Conservation (phyloP, 305 asterid species). For the Stenogyne calaminthoides region DNA sequence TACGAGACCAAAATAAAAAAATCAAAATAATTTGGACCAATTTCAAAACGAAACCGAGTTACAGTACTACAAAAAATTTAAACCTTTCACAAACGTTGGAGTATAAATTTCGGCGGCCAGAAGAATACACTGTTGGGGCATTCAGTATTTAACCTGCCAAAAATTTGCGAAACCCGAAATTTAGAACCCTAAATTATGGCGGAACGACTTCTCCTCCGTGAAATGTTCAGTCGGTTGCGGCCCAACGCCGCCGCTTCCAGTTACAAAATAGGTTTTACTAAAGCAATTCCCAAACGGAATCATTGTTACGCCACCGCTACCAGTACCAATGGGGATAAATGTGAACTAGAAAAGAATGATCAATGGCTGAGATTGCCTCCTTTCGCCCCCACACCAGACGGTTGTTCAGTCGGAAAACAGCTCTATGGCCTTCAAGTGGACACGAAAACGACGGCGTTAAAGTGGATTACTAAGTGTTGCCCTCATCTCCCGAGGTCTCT, state of each 20-base stretch:
- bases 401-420: constrained; percentile 52
- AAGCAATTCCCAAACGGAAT: constrained; percentile 16
- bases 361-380: constrained; percentile 72
- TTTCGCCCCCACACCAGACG: constrained; percentile 55
- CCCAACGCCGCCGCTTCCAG: constrained; percentile 33
- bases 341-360: constrained; percentile 34
- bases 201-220: constrained; percentile 48
- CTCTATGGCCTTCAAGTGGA: constrained; percentile 36
- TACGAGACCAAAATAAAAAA: no score
- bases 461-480: constrained; percentile 81
- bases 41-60: no score
- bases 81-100: no score
- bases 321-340: constrained; percentile 30
- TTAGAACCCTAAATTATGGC: constrained; percentile 48
- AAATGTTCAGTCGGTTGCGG: constrained; percentile 40
- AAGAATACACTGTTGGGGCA: neutral
- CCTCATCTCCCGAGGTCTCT: constrained; percentile 80
- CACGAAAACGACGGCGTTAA: constrained; percentile 56
- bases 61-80: no score
- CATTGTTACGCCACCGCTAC: constrained; percentile 36
- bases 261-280: neutral
- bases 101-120: neutral
- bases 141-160: neutral
- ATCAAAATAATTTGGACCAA: no score
- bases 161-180: constrained; percentile 2